Conservation (phyloP, 2,329 filamentous ascomycete genomes). For the Lachnellula arida region DNA sequence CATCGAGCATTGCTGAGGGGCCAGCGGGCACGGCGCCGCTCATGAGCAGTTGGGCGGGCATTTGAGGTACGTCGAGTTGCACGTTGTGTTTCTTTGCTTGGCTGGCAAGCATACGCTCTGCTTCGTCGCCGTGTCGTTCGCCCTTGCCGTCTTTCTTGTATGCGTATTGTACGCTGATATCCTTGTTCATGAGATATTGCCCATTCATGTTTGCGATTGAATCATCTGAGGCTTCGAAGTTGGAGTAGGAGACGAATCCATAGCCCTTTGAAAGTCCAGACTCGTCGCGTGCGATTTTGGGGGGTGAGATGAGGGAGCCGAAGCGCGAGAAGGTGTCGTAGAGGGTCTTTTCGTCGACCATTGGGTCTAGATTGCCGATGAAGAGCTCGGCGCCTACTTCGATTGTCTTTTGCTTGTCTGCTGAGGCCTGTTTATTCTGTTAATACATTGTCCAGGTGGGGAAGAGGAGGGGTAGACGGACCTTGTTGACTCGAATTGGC, state of each 20-base stretch:
- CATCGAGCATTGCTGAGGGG: slow-evolving; percentile 37
- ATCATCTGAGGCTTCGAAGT: slow-evolving; percentile 90
- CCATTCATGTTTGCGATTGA: slow-evolving; percentile 91
- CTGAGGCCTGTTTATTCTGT: slow-evolving; percentile 48
- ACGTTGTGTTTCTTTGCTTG: slow-evolving; percentile 95
- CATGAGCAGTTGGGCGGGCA: slow-evolving; percentile 35
- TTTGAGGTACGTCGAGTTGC: slow-evolving; percentile 56
- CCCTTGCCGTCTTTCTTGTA: slow-evolving; percentile 99
- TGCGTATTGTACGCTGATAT: slow-evolving; percentile 93
- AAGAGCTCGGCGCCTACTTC: slow-evolving; percentile 97
- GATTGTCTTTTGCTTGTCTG: slow-evolving; percentile 89
- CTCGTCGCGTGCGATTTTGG: slow-evolving; percentile 91
- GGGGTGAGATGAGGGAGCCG: slow-evolving; percentile 74
- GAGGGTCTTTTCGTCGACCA: slow-evolving; percentile 92
- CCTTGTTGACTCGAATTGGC: slow-evolving; percentile 94
- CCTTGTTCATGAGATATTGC: slow-evolving; percentile 95
- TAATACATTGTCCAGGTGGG: background rate
- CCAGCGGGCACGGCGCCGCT: slow-evolving; percentile 38
- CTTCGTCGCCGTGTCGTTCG: slow-evolving; percentile 90
- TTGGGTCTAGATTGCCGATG: slow-evolving; percentile 87
- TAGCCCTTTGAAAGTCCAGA: slow-evolving; percentile 88
- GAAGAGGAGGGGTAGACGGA: slow-evolving; percentile 34
- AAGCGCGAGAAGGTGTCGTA: slow-evolving; percentile 96
- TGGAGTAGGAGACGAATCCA: slow-evolving; percentile 88
- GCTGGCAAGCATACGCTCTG: slow-evolving; percentile 84